These are phyloP conservation scores for Casaregolazyma lundiana DNA, from an alignment of 1,139 yeast species.

Conservation along the genomic window DNA sequence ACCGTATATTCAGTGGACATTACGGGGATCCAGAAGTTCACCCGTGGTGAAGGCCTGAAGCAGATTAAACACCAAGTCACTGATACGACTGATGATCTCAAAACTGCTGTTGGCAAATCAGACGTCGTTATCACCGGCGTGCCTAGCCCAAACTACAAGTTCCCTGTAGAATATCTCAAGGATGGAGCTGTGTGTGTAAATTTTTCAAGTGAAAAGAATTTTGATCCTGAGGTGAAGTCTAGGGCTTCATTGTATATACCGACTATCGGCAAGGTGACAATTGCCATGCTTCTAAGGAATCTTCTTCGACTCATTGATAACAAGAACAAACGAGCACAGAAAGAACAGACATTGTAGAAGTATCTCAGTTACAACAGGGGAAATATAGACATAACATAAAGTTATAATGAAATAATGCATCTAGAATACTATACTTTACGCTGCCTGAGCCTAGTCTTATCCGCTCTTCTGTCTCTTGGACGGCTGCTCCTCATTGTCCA, in stretches of 20 bases:
- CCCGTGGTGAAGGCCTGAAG: slow-evolving; percentile 87
- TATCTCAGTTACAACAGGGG: too few relatives aligned
- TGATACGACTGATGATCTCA: slow-evolving; percentile 52
- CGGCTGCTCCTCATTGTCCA: slow-evolving; percentile 35
- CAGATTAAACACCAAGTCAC: slow-evolving; percentile 79
- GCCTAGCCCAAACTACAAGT: slow-evolving; percentile 75
- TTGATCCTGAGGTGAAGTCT: slow-evolving; percentile 69
- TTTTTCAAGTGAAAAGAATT: slow-evolving; percentile 85
- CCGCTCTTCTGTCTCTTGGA: slow-evolving; percentile 13
- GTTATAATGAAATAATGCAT: background rate
- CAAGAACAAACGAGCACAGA: slow-evolving; percentile 29
- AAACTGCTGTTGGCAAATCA: slow-evolving; percentile 64
- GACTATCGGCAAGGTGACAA: slow-evolving; percentile 92
- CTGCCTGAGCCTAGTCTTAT: slow-evolving; percentile 16
- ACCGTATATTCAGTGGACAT: slow-evolving; percentile 89
- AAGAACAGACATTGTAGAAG: too few relatives aligned
- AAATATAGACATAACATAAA: too few relatives aligned
- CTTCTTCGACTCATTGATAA: slow-evolving; percentile 75
- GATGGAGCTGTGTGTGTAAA: slow-evolving; percentile 90
- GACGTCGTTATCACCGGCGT: slow-evolving; percentile 97
- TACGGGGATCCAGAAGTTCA: slow-evolving; percentile 81
- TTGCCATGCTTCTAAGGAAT: slow-evolving; percentile 87
- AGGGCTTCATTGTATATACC: slow-evolving; percentile 92
- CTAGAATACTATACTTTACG: background rate
- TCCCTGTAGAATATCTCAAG: slow-evolving; percentile 72